These are phyloP conservation scores for Globisporangium middletonii DNA, from an alignment of 352 stramenopile genomes.

Conservation along the genomic window DNA sequence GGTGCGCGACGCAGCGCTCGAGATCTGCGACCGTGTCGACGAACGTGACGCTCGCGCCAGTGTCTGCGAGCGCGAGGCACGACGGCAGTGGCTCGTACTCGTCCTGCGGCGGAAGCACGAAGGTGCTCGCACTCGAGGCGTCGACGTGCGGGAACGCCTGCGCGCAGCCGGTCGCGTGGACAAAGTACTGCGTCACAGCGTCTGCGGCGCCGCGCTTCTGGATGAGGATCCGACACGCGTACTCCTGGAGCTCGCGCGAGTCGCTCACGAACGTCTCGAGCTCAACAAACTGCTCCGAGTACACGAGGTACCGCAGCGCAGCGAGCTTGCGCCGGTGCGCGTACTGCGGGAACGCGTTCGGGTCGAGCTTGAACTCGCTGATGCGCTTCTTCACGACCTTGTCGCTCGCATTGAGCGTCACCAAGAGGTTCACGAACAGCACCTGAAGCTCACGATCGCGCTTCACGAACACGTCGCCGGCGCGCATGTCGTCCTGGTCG, in stretches of 20 bases:
- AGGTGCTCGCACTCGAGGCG: slow-evolving; percentile 13
- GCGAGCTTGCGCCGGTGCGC: slow-evolving; percentile 38
- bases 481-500: slow-evolving; percentile 44
- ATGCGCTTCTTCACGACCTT: slow-evolving; percentile 75
- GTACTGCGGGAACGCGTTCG: slow-evolving; percentile 52
- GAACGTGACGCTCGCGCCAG: slow-evolving; percentile 46
- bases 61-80: slow-evolving; percentile 44
- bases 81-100: slow-evolving; percentile 32
- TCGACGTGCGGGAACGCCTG: slow-evolving; percentile 45
- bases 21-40: slow-evolving; percentile 41
- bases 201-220: slow-evolving; percentile 31
- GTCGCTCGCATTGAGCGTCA: slow-evolving; percentile 36
- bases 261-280: slow-evolving; percentile 30
- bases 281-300: slow-evolving; percentile 59
- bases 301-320: slow-evolving; percentile 52
- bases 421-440: slow-evolving; percentile 44
- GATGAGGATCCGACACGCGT: slow-evolving; percentile 56
- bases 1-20: slow-evolving; percentile 27
- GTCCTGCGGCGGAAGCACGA: slow-evolving; percentile 25
- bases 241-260: slow-evolving; percentile 24
- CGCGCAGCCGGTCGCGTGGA: slow-evolving; percentile 33
- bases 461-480: slow-evolving; percentile 52
- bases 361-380: slow-evolving; percentile 43
- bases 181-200: slow-evolving; percentile 43
- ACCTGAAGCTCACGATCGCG: slow-evolving; percentile 27